A percentile compares a stretch with the other conserved stretches of the same genome.
These are phyloP conservation scores for Osmanthus fragrans DNA, from an alignment of 257 asterid species.

Conservation along the genomic window DNA sequence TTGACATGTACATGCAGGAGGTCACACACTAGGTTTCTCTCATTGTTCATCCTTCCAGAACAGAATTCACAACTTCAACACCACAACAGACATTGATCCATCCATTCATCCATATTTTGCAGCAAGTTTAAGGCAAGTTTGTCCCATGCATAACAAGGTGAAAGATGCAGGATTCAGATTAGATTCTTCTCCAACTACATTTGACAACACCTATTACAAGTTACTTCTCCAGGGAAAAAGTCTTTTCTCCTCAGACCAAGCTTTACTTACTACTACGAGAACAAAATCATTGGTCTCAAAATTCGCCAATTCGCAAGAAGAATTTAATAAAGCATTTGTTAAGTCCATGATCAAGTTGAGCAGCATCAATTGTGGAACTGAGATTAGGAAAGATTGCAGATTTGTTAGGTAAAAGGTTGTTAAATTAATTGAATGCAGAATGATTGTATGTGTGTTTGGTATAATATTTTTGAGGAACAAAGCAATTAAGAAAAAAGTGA, in stretches of 20 bases:
- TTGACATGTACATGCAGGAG: constrained; percentile 49
- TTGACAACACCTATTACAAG: constrained; percentile 73
- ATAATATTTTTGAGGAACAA: neutral
- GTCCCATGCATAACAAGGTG: constrained; percentile 69
- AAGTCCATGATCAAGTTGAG: constrained; percentile 89
- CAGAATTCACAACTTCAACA: constrained; percentile 74
- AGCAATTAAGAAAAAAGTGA: neutral
- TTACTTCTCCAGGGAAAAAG: constrained; percentile 65
- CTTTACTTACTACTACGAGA: constrained; percentile 43
- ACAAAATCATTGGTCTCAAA: constrained; percentile 59
- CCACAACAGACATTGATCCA: constrained; percentile 50
- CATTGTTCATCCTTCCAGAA: constrained; percentile 88
- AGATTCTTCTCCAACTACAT: constrained; percentile 61
- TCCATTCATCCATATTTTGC: constrained; percentile 61
- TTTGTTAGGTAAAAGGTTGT: neutral
- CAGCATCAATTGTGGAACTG: constrained; percentile 42
- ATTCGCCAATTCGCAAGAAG: constrained; percentile 53
- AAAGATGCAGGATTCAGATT: constrained; percentile 61
- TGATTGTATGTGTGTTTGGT: neutral
- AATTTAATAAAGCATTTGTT: constrained; percentile 54
- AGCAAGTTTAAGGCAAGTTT: constrained; percentile 42
- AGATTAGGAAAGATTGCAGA: constrained; percentile 18
- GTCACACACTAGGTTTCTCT: constrained; percentile 87
- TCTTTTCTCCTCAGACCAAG: constrained; percentile 76
- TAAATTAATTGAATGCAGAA: neutral